Evolutionary conservation across 768 basidiomycete species (phyloP).

Genomic region (Pisolithus marmoratus): DNA sequence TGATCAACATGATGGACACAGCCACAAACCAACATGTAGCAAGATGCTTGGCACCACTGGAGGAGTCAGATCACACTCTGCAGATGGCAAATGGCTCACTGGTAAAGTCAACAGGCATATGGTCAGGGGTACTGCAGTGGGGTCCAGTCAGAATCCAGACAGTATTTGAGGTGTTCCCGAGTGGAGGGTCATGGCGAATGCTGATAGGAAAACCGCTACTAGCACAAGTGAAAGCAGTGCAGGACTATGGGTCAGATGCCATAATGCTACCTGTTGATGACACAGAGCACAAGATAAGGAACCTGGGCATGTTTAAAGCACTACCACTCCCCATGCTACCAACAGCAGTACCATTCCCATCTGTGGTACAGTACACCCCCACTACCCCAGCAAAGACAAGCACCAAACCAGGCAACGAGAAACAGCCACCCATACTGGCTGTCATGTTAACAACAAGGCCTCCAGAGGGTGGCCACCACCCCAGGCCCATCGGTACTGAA

Average conservation of each 20-base stretch:
- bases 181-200: conserved; percentile 13
- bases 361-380: too few species aligned
- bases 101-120: neutral
- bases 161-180: conserved; percentile 21
- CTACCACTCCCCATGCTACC: too few species aligned
- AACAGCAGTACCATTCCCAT: too few species aligned
- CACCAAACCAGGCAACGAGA: too few species aligned
- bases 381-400: too few species aligned
- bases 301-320: too few species aligned
- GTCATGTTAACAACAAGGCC: too few species aligned
- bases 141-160: neutral
- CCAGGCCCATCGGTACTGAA: too few species aligned
- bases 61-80: neutral
- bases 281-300: neutral
- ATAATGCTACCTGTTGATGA: neutral
- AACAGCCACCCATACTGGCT: too few species aligned
- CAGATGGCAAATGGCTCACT: conserved; percentile 1
- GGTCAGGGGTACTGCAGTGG: conserved; percentile 5
- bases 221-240: conserved; percentile 6
- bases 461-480: too few species aligned
- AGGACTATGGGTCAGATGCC: conserved; percentile 8
- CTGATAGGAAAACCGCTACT: conserved; percentile 15
- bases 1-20: conserved; percentile 14
- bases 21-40: neutral
- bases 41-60: neutral